These are phyloP conservation scores for Cetradonia linearis DNA, from an alignment of 495 filamentous ascomycete species.

Conservation along the genomic window DNA sequence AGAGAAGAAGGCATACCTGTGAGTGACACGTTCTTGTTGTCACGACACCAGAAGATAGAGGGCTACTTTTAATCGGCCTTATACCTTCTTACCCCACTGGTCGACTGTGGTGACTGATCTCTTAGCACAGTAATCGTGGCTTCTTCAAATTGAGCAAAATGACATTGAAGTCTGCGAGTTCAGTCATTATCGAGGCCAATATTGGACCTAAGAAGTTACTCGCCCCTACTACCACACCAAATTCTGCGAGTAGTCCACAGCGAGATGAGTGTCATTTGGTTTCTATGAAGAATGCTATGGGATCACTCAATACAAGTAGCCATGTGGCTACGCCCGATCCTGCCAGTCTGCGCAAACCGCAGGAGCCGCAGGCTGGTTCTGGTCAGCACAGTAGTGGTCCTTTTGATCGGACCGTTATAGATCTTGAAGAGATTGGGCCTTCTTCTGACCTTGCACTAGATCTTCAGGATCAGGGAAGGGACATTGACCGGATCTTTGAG, in stretches of 20 bases:
- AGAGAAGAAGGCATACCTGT: slow-evolving; percentile 2
- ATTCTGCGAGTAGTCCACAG: not conserved
- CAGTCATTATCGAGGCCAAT: not conserved
- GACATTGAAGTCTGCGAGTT: slow-evolving; percentile 5
- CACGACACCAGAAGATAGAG: not conserved
- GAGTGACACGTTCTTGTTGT: not conserved
- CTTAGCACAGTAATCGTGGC: slow-evolving; percentile 3
- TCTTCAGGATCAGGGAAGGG: slow-evolving; percentile 1
- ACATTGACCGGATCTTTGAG: slow-evolving; percentile 5
- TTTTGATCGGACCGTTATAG: not conserved
- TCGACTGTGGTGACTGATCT: not conserved
- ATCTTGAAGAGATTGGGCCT: not conserved
- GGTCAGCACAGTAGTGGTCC: not conserved
- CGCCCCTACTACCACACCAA: not conserved
- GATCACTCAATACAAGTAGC: not conserved
- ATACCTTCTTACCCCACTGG: not conserved
- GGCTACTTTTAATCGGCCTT: not conserved
- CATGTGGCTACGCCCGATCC: not conserved
- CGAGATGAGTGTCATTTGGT: not conserved
- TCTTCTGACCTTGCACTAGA: not conserved
- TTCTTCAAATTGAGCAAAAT: slow-evolving; percentile 16
- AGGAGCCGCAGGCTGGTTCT: not conserved
- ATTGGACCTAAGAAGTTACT: not conserved
- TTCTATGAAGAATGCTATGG: not conserved
- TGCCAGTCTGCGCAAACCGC: not conserved